Evolutionary conservation across 306 rosid genomes (phyloP).

Genomic region (Lathyrus aphaca): DNA sequence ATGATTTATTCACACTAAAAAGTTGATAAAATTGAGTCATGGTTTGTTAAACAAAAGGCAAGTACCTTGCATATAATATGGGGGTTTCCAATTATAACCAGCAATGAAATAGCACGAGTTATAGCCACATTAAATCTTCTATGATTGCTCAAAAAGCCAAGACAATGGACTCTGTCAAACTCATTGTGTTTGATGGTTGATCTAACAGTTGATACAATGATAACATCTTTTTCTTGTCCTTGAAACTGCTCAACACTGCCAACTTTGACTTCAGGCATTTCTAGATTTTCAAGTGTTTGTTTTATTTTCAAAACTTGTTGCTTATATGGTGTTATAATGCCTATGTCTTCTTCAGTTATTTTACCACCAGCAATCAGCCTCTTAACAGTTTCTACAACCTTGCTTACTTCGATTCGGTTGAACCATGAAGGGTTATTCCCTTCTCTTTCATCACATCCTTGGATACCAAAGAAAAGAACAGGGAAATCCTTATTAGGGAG

Average conservation of each 20-base stretch:
- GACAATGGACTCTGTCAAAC: slow-evolving; percentile 72
- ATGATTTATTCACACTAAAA: slow-evolving; percentile 18
- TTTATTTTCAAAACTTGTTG: slow-evolving; percentile 87
- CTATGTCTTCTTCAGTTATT: slow-evolving; percentile 68
- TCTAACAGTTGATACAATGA: slow-evolving; percentile 89
- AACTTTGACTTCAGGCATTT: slow-evolving; percentile 64
- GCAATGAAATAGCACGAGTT: slow-evolving; percentile 86
- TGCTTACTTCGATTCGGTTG: slow-evolving; percentile 87
- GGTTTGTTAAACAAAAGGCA: slow-evolving; percentile 31
- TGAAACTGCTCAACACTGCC: slow-evolving; percentile 98
- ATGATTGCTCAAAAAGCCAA: slow-evolving; percentile 91
- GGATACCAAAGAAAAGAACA: slow-evolving; percentile 86
- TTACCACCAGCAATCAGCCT: slow-evolving; percentile 53
- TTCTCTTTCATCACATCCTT: slow-evolving; percentile 98
- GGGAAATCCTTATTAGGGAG: slow-evolving; percentile 87
- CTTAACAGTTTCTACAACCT: slow-evolving; percentile 65
- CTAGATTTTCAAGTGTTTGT: slow-evolving; percentile 64
- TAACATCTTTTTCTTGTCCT: slow-evolving; percentile 87
- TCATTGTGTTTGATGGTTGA: slow-evolving; percentile 94
- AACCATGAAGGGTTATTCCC: slow-evolving; percentile 99
- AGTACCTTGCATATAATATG: slow-evolving; percentile 86
- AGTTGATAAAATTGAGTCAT: slow-evolving; percentile 5
- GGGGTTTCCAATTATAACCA: slow-evolving; percentile 87
- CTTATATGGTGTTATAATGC: slow-evolving; percentile 88
- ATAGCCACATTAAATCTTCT: slow-evolving; percentile 92